phyloP scores from a whole-genome alignment of 1,284 basidiomycete genomes.

The Cutaneotrichosporon spelunceum region DNA sequence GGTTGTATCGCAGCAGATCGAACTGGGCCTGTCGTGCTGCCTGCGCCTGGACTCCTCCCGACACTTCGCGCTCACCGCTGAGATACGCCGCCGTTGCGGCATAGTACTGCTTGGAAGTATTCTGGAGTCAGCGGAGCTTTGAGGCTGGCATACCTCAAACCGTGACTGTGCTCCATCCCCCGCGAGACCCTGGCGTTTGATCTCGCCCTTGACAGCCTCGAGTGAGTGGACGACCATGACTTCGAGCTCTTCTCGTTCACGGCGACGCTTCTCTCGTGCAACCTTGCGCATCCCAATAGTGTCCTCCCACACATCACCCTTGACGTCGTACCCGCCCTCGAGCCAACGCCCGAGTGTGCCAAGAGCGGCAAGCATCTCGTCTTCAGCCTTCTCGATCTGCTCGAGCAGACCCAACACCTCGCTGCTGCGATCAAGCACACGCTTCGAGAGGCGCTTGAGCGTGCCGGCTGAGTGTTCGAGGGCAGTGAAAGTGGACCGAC shows the following conservation, averaged over 20 bases:
- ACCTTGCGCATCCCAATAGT: conserved; percentile 35
- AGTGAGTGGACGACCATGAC: conserved; percentile 39
- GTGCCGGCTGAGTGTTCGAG: conserved; percentile 43
- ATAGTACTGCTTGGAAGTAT: conserved; percentile 46
- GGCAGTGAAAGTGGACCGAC: conserved; percentile 45
- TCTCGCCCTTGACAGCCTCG: conserved; percentile 40
- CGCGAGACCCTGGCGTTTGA: conserved; percentile 46
- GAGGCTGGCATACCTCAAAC: conserved; percentile 40
- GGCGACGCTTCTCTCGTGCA: conserved; percentile 32
- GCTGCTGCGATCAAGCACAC: conserved; percentile 32
- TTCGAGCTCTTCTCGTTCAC: conserved; percentile 41
- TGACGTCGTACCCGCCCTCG: conserved; percentile 39
- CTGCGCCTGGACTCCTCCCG: conserved; percentile 38
- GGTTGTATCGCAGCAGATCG: conserved; percentile 44
- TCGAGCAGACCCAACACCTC: conserved; percentile 37
- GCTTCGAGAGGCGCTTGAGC: conserved; percentile 44
- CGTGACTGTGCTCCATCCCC: conserved; percentile 38
- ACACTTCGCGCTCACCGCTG: not conserved
- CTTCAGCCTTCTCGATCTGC: conserved; percentile 47
- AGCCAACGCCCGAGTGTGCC: conserved; percentile 45
- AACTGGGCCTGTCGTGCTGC: conserved; percentile 42
- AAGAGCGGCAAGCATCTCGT: conserved; percentile 39
- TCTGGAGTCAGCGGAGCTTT: conserved; percentile 29
- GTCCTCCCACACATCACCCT: conserved; percentile 31
- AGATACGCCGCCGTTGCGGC: conserved; percentile 42